Evolutionary conservation across 2,329 filamentous ascomycete species (phyloP).

Genomic region (Alternaria ventricosa): DNA sequence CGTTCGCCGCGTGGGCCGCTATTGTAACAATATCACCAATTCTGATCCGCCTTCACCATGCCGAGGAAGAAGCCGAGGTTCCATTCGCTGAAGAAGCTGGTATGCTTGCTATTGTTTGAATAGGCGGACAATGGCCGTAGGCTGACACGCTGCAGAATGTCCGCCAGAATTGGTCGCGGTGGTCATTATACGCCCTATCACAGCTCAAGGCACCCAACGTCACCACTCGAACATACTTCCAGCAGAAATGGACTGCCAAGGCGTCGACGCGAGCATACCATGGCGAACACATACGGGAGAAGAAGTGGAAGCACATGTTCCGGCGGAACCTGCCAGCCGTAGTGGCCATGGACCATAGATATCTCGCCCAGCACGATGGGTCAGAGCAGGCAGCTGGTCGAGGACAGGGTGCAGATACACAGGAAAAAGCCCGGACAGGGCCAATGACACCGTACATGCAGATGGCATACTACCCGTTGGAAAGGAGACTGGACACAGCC

Average conservation of each 20-base stretch:
- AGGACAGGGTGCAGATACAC: conserved; percentile 68
- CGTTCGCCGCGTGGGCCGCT: conserved; percentile 8
- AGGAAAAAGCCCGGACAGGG: conserved; percentile 23
- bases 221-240: conserved; percentile 75
- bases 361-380: conserved; percentile 82
- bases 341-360: conserved; percentile 80
- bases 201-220: conserved; percentile 56
- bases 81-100: conserved; percentile 70
- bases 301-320: conserved; percentile 95
- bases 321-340: conserved; percentile 79
- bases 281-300: conserved; percentile 91
- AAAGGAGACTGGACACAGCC: conserved; percentile 90
- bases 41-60: conserved; percentile 37
- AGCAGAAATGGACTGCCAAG: conserved; percentile 97
- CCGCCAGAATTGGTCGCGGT: conserved; percentile 96
- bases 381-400: conserved; percentile 82
- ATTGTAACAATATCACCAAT: conserved; percentile 6
- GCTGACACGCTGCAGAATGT: conserved; percentile 70
- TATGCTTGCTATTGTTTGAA: conserved; percentile 52
- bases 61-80: conserved; percentile 61
- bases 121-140: neutral
- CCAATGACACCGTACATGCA: conserved; percentile 85
- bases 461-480: conserved; percentile 92
- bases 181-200: conserved; percentile 89
- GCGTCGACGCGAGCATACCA: conserved; percentile 84